A percentile compares a stretch with the other conserved stretches of the same genome.
These are phyloP conservation scores for Prunus armeniaca DNA, from an alignment of 306 rosid species.

Conservation along the genomic window DNA sequence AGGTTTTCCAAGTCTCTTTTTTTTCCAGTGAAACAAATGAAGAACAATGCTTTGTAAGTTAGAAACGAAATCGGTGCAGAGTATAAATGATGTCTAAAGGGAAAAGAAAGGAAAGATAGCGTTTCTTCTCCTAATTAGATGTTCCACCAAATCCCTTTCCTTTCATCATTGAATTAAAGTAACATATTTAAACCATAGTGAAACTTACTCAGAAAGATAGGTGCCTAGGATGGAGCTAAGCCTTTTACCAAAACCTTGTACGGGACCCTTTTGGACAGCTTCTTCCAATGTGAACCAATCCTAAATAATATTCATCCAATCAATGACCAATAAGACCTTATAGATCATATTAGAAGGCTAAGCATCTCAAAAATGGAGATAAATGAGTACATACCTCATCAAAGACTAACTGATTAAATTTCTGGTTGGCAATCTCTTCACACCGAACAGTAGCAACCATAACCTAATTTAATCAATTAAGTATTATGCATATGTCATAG, in stretches of 20 bases:
- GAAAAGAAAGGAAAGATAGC: no score
- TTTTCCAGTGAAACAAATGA: no score
- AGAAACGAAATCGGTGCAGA: no score
- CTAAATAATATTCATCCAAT: constrained; percentile 38
- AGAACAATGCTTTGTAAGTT: no score
- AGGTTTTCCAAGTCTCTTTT: no score
- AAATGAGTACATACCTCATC: constrained; percentile 52
- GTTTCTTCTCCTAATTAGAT: no score
- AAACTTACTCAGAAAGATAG: constrained; percentile 69
- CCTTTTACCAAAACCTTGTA: constrained; percentile 65
- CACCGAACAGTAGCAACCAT: constrained; percentile 98
- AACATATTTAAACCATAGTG: constrained; percentile 13
- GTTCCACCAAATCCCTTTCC: no score
- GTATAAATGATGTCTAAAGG: no score
- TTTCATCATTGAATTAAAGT: no score
- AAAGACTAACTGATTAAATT: constrained; percentile 38
- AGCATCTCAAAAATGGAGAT: background rate
- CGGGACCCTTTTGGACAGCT: constrained; percentile 62
- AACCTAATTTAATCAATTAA: constrained; percentile 38
- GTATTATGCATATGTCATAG: background rate
- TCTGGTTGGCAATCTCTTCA: constrained; percentile 81
- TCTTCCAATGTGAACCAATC: constrained; percentile 73
- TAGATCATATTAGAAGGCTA: background rate
- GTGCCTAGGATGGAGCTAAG: constrained; percentile 60
- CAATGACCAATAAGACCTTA: background rate